These are phyloP conservation scores for Xylaria sp. DNA, from an alignment of 2,329 filamentous ascomycete genomes.

Conservation along the genomic window DNA sequence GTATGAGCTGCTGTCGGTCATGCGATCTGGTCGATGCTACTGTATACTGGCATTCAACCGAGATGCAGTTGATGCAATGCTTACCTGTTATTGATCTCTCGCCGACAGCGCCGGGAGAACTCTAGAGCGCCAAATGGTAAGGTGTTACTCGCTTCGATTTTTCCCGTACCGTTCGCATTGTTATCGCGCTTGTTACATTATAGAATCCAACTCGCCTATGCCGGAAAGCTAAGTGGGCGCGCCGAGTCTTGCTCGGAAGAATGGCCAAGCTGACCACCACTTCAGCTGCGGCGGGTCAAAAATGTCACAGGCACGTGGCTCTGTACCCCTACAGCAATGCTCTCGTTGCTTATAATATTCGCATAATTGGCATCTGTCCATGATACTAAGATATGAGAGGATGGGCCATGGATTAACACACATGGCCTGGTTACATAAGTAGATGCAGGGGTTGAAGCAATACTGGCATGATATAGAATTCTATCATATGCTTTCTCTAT, in stretches of 20 bases:
- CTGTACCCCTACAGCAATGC: background rate
- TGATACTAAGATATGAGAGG: conserved; percentile 7
- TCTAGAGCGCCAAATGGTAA: conserved; percentile 16
- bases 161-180: conserved; percentile 8
- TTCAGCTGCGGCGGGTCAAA: conserved; percentile 26
- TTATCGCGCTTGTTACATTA: conserved; percentile 10
- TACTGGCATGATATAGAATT: conserved; percentile 8
- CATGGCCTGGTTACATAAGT: conserved; percentile 9
- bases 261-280: conserved; percentile 29
- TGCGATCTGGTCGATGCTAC: conserved; percentile 6
- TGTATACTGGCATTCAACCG: conserved; percentile 13
- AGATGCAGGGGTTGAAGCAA: background rate
- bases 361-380: conserved; percentile 7
- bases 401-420: conserved; percentile 2
- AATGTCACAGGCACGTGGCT: conserved; percentile 30
- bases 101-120: conserved; percentile 6
- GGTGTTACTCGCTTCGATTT: conserved; percentile 13
- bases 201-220: conserved; percentile 18
- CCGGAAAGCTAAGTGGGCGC: conserved; percentile 5
- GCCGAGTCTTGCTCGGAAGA: conserved; percentile 3
- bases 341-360: conserved; percentile 18
- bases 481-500: conserved; percentile 2
- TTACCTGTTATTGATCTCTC: conserved; percentile 34
- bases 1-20: background rate
- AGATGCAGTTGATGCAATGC: conserved; percentile 31